Conservation (phyloP, 169 alveolate species). For the Cryptosporidium tyzzeri region DNA sequence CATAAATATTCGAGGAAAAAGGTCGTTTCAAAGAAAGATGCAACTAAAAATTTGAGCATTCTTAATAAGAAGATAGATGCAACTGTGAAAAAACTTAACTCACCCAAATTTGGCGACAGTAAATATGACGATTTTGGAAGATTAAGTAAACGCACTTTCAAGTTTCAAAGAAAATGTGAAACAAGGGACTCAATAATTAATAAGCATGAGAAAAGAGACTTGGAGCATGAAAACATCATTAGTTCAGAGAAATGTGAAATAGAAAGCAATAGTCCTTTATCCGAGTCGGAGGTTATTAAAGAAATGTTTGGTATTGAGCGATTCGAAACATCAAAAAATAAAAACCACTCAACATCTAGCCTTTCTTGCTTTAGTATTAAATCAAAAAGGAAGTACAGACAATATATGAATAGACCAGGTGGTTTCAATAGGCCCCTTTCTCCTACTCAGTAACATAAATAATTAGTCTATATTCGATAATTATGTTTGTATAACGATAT, state of each 20-base stretch:
- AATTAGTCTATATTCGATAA: background rate
- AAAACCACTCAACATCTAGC: slow-evolving; percentile 86
- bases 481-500: slow-evolving; percentile 34
- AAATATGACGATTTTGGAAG: slow-evolving; percentile 64
- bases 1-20: background rate
- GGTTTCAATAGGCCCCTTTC: slow-evolving; percentile 93
- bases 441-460: slow-evolving; percentile 77
- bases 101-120: background rate
- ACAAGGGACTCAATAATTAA: background rate
- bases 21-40: background rate
- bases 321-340: slow-evolving; percentile 84
- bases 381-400: slow-evolving; percentile 91
- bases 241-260: background rate
- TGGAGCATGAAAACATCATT: background rate
- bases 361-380: slow-evolving; percentile 86
- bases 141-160: slow-evolving; percentile 3
- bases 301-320: slow-evolving; percentile 86
- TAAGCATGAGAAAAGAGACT: background rate
- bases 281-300: slow-evolving; percentile 57
- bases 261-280: background rate
- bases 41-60: background rate
- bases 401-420: slow-evolving; percentile 94
- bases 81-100: background rate
- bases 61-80: background rate
- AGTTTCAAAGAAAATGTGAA: background rate